Conservation (phyloP, 2,329 filamentous ascomycete genomes). For the Zymoseptoria brevis region DNA sequence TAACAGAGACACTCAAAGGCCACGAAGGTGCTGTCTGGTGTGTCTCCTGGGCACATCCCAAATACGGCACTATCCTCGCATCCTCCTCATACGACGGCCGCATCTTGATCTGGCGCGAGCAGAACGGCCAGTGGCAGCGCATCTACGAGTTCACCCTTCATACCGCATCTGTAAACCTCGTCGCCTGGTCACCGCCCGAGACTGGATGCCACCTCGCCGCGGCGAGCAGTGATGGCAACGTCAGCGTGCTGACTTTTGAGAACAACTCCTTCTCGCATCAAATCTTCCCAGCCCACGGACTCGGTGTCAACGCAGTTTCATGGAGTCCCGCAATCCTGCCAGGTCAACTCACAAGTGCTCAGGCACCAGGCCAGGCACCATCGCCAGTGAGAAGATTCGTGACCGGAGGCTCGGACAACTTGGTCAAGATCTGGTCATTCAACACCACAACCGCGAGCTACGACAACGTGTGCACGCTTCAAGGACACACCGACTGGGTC, state of each 20-base stretch:
- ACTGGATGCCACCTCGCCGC: conserved; percentile 89
- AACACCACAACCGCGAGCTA: conserved; percentile 42
- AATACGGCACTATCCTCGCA: conserved; percentile 96
- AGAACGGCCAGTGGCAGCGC: conserved; percentile 54
- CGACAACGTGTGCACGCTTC: conserved; percentile 51
- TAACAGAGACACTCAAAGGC: conserved; percentile 93
- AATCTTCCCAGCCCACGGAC: conserved; percentile 83
- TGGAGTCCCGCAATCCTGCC: conserved; percentile 85
- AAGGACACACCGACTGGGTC: conserved; percentile 91
- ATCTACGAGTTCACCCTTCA: conserved; percentile 91
- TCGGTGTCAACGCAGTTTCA: conserved; percentile 90
- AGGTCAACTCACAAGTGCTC: conserved; percentile 70
- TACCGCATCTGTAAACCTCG: conserved; percentile 93
- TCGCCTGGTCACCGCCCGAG: conserved; percentile 96
- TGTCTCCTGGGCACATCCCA: conserved; percentile 95
- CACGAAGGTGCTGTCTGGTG: conserved; percentile 98
- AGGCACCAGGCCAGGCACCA: conserved; percentile 42
- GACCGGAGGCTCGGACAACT: conserved; percentile 88
- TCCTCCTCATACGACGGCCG: conserved; percentile 95
- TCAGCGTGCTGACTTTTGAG: conserved; percentile 92
- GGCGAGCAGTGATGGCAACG: conserved; percentile 86
- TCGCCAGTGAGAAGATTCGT: conserved; percentile 67
- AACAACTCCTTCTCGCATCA: conserved; percentile 88
- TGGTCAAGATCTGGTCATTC: conserved; percentile 88
- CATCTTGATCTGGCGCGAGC: conserved; percentile 97